phyloP scores from a whole-genome alignment of 176 grass and related monocot genomes.

The Microstegium vimineum region DNA sequence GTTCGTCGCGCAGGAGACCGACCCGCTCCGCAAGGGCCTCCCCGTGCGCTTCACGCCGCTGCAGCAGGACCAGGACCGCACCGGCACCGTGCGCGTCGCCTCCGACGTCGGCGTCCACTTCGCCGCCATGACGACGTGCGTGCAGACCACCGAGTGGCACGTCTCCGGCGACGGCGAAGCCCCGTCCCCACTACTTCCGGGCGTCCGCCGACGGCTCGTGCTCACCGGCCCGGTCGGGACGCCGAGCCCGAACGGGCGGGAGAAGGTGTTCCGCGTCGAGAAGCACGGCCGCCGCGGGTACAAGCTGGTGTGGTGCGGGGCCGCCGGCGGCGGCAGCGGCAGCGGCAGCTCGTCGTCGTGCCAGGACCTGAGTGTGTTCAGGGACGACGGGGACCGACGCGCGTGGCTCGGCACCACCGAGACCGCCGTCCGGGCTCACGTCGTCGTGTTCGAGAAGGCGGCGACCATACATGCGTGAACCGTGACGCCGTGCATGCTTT shows the following conservation, averaged over 20 bases:
- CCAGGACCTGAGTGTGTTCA: constrained; percentile 28
- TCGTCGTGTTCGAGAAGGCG: constrained; percentile 42
- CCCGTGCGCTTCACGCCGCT: constrained; percentile 34
- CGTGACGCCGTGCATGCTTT: not conserved
- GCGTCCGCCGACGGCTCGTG: constrained; percentile 28
- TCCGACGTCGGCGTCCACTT: constrained; percentile 49
- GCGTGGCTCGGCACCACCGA: constrained; percentile 27
- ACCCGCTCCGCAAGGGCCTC: constrained; percentile 11
- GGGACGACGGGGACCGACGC: not conserved
- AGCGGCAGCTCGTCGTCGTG: constrained; percentile 10
- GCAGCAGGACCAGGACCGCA: not conserved
- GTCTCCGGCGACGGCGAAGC: not conserved
- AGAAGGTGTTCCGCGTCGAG: constrained; percentile 57
- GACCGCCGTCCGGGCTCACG: not conserved
- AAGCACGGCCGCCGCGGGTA: constrained; percentile 25
- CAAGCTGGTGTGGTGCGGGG: constrained; percentile 46
- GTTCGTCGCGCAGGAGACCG: constrained; percentile 41
- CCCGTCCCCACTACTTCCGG: too few species aligned
- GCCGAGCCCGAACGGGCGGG: constrained; percentile 13
- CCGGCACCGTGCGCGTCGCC: constrained; percentile 11
- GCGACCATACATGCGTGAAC: not conserved
- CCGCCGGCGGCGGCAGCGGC: not conserved
- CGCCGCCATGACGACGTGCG: constrained; percentile 31
- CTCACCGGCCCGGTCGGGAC: constrained; percentile 12
- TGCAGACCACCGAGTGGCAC: constrained; percentile 51